phyloP scores from a whole-genome alignment of 2,329 filamentous ascomycete genomes.

The Trichoderma atrobrunneum region DNA sequence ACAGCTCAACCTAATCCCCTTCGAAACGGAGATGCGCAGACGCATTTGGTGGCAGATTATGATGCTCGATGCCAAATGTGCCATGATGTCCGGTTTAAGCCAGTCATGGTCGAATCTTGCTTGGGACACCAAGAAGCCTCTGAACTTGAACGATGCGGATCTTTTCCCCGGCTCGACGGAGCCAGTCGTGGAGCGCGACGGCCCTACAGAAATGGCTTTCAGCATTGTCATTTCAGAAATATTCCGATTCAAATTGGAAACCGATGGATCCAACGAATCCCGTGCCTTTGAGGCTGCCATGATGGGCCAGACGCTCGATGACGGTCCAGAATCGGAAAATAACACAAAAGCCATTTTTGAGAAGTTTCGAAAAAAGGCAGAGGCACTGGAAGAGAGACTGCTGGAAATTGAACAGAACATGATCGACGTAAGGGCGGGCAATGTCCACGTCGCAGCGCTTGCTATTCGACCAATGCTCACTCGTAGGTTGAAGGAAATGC shows the following conservation, averaged over 20 bases:
- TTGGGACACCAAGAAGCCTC: constrained; percentile 56
- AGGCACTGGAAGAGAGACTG: constrained; percentile 43
- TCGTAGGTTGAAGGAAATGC: constrained; percentile 48
- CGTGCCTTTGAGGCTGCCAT: constrained; percentile 50
- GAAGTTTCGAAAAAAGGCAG: constrained; percentile 42
- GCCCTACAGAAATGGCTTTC: constrained; percentile 61
- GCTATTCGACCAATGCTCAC: constrained; percentile 47
- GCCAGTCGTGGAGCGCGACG: constrained; percentile 50
- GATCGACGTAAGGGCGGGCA: constrained; percentile 51
- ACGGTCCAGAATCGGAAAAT: constrained; percentile 26
- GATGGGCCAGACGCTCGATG: constrained; percentile 41
- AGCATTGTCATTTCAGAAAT: constrained; percentile 51
- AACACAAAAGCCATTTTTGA: constrained; percentile 30
- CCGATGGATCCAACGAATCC: constrained; percentile 40
- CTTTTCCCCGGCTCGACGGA: constrained; percentile 53
- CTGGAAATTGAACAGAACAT: constrained; percentile 47
- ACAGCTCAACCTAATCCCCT: constrained; percentile 53
- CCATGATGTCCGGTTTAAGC: constrained; percentile 56
- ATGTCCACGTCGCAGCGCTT: constrained; percentile 51
- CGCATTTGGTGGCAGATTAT: constrained; percentile 66
- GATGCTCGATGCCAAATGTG: constrained; percentile 56
- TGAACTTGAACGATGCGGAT: constrained; percentile 59
- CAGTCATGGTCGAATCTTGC: constrained; percentile 50
- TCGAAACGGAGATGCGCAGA: constrained; percentile 66
- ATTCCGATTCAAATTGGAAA: constrained; percentile 47